Evolutionary conservation across 2,329 filamentous ascomycete genomes (phyloP), one percentile per base, ranked within the genome.

Genomic region (Xylariaceae sp.): DNA sequence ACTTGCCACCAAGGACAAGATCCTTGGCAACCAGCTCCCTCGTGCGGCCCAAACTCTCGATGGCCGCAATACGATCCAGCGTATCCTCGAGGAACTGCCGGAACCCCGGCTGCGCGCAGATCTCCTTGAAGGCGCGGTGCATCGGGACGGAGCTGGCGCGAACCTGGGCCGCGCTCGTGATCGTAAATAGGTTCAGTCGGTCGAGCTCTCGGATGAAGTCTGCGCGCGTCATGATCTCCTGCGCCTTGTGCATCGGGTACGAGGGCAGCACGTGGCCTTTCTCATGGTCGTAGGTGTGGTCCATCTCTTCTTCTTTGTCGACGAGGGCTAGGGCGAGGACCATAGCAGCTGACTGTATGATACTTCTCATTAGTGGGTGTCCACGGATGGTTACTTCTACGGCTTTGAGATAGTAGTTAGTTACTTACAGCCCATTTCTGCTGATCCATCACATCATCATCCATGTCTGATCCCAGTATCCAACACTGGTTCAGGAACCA

Each of bases 361-460:
- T 3, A n/a, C 18, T 16, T 7, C 52, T 62, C 51, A 63, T 55
- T 7, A 50, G 20, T 14, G 40, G 7, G 19, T 14, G 40, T 32
- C 21, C 21, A 7, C 26, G 9, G 26, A 18, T 14, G 14, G 32
- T 37, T 37, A 3, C 32, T 14, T 37, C 18, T 18, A 12, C 12
- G 48, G 20, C 32, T 37, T 37, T 10, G 9, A 37, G 6, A 37
- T 37, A 10, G 10, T 29, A 29, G 56, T 12, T 56, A 9, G 9
- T 20, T n/a, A 83, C 87, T 75, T 79, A 91, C 89, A 44, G 93
- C 91, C 80, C 91, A 97, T 73, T 98, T 97, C 71, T 98, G 92
- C 73, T 97, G 90, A 69, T 97, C 91, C 88, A 98, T 98, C 65
- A 97, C 95, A 70, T 99, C 95, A 74, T 98, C 95, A 65, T 98